Evolutionary conservation across 2,329 filamentous ascomycete species (phyloP).

Genomic region (Lecanicillium sp.): DNA sequence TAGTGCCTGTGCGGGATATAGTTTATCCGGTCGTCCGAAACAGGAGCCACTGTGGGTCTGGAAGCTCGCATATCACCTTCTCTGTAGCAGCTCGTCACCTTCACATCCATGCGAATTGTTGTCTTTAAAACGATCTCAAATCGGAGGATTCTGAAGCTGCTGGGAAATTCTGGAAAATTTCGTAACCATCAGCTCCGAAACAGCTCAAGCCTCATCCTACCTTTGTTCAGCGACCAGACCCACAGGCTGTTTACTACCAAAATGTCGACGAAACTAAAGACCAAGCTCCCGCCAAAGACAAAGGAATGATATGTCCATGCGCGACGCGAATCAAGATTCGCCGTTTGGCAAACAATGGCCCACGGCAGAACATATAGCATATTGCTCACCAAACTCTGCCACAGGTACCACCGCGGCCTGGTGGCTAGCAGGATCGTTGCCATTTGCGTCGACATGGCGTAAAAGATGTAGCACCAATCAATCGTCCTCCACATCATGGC

Average conservation of each 20-base stretch:
- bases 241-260: conserved; percentile 44
- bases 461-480: conserved; percentile 66
- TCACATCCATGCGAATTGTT: too few species aligned
- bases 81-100: too few species aligned
- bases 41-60: too few species aligned
- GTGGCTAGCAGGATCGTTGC: conserved; percentile 60
- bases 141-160: too few species aligned
- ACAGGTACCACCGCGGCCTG: conserved; percentile 59
- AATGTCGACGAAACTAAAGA: conserved; percentile 60
- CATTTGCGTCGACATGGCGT: conserved; percentile 59
- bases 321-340: conserved; percentile 41
- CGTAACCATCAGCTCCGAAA: conserved; percentile 28
- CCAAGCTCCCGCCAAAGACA: conserved; percentile 62
- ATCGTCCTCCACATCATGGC: conserved; percentile 59
- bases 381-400: conserved; percentile 61
- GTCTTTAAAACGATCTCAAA: too few species aligned
- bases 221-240: conserved; percentile 43
- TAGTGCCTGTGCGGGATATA: neutral
- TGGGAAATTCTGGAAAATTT: too few species aligned
- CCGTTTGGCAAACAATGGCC: conserved; percentile 55
- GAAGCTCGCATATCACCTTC: too few species aligned
- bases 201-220: conserved; percentile 35
- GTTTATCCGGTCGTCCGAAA: neutral
- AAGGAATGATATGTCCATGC: conserved; percentile 63
- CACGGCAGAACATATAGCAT: conserved; percentile 64